Evolutionary conservation across 768 basidiomycete genomes (phyloP).

Genomic region (Tremella yokohamensis): DNA sequence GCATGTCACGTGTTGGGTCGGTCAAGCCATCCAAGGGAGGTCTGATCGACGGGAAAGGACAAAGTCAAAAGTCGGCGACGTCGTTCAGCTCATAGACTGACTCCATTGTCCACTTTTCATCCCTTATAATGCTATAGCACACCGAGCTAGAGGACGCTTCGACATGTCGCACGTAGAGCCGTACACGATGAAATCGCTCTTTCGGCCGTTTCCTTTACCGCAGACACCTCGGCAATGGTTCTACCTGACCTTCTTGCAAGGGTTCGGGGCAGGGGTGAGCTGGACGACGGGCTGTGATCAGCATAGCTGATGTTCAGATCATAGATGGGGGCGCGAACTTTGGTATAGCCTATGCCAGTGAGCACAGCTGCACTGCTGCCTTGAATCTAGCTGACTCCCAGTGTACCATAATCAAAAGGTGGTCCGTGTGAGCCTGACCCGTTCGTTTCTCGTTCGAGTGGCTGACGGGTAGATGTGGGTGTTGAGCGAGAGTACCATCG

Average conservation of each 20-base stretch:
- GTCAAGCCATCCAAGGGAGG: no score
- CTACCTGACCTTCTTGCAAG: constrained; percentile 43
- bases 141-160: not conserved
- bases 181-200: constrained; percentile 37
- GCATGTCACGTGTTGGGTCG: no score
- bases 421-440: constrained; percentile 18
- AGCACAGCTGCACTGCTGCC: not conserved
- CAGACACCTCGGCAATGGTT: constrained; percentile 42
- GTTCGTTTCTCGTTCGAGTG: not conserved
- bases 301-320: constrained; percentile 15
- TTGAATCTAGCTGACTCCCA: not conserved
- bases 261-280: constrained; percentile 44
- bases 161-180: not conserved
- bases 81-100: no score
- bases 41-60: no score
- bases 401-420: constrained; percentile 29
- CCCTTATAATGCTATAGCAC: constrained; percentile 5
- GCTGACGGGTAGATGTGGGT: constrained; percentile 46
- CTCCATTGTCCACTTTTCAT: not conserved
- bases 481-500: constrained; percentile 43
- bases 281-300: not conserved
- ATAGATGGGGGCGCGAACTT: constrained; percentile 50
- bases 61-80: no score
- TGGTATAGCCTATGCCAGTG: constrained; percentile 43
- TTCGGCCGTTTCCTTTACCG: constrained; percentile 47